Evolutionary conservation across 108 stramenopile genomes (phyloP).

Genomic region (Cylindrotheca closterium): DNA sequence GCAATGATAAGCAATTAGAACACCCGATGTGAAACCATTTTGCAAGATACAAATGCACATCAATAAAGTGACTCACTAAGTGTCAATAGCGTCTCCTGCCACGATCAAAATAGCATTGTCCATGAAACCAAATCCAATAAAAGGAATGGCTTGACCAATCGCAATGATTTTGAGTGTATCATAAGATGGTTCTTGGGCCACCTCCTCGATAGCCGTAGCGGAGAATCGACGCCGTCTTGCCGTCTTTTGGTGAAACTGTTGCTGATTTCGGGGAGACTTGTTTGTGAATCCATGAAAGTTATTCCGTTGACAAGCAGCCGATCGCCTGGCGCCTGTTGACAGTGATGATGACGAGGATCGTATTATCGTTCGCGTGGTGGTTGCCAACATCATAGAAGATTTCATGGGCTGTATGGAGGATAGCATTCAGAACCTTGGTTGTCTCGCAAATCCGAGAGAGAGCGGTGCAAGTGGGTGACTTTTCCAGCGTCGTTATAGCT

Average conservation of each 20-base stretch:
- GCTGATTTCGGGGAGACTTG: background rate
- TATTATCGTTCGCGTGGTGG: no score
- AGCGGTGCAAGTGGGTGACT: no score
- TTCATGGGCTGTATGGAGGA: no score
- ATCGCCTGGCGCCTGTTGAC: no score
- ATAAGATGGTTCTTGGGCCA: conserved; percentile 50
- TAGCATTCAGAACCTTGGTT: no score
- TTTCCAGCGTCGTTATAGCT: no score
- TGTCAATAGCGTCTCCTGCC: conserved; percentile 95
- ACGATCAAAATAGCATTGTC: conserved; percentile 95
- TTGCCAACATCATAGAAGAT: no score
- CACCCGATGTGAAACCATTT: background rate
- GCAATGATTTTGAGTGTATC: conserved; percentile 54
- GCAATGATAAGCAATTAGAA: background rate
- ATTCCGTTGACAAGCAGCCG: no score
- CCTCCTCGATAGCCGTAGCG: background rate
- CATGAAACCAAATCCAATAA: conserved; percentile 95
- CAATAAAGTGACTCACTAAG: conserved; percentile 37
- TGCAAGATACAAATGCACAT: background rate
- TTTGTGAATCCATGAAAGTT: no score
- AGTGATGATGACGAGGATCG: no score
- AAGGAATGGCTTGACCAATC: conserved; percentile 71
- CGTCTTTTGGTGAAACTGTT: no score
- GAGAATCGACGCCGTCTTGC: background rate
- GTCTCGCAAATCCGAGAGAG: no score